These are phyloP conservation scores for Raffaelea arxii DNA, from an alignment of 2,329 filamentous ascomycete genomes.

Conservation along the genomic window DNA sequence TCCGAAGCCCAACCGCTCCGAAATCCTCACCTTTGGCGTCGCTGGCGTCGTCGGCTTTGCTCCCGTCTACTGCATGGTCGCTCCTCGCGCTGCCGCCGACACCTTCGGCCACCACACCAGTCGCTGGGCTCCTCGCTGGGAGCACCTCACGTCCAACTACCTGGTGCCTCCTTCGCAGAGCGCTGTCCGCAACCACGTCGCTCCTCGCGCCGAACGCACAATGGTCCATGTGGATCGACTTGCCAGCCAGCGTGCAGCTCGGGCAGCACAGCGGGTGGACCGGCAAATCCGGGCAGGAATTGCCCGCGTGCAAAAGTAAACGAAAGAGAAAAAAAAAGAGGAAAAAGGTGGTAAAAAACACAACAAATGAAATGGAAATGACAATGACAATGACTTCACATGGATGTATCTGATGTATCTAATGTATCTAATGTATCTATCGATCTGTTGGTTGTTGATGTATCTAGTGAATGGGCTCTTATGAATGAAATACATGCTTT, in stretches of 20 bases:
- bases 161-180: conserved; percentile 35
- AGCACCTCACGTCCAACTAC: conserved; percentile 46
- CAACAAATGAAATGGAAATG: not conserved
- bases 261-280: conserved; percentile 38
- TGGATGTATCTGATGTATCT: not conserved
- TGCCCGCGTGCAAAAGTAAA: conserved; percentile 17
- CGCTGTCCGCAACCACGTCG: conserved; percentile 33
- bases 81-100: conserved; percentile 43
- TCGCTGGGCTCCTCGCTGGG: conserved; percentile 51
- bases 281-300: conserved; percentile 37
- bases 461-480: too few relatives aligned
- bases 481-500: too few relatives aligned
- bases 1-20: conserved; percentile 36
- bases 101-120: conserved; percentile 42
- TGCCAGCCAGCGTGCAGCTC: conserved; percentile 31
- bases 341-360: too few relatives aligned
- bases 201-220: conserved; percentile 35
- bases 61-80: conserved; percentile 47
- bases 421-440: not conserved
- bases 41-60: conserved; percentile 44
- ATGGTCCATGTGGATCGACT: conserved; percentile 37
- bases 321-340: not conserved
- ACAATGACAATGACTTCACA: too few relatives aligned
- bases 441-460: too few relatives aligned
- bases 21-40: conserved; percentile 42